A percentile compares a stretch with the other conserved stretches of the same genome.
Evolutionary conservation across 352 stramenopile genomes (phyloP).

Genomic region (Detonula confervacea): DNA sequence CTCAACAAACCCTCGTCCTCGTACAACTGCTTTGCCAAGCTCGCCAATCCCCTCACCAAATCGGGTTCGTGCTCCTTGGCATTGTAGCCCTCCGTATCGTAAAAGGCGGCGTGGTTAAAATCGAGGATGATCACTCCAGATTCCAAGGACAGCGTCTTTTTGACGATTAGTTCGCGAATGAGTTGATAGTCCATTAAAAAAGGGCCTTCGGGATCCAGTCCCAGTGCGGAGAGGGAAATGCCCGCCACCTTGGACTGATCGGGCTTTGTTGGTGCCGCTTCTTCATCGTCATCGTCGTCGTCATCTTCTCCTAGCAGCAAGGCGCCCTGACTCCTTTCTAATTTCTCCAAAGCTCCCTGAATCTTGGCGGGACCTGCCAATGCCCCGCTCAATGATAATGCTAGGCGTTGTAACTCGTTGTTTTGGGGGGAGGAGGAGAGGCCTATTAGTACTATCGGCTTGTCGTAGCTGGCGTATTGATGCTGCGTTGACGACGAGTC

Average conservation of each 20-base stretch:
- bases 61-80: conserved; percentile 38
- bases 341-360: conserved; percentile 18
- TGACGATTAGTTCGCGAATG: conserved; percentile 41
- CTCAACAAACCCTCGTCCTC: conserved; percentile 58
- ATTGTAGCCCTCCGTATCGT: conserved; percentile 23
- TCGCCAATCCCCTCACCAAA: conserved; percentile 33
- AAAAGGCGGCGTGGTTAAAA: conserved; percentile 58
- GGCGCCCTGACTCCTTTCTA: conserved; percentile 45
- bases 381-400: conserved; percentile 55
- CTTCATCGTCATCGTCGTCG: conserved; percentile 18
- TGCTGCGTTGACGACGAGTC: too few species aligned
- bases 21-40: conserved; percentile 65
- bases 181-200: conserved; percentile 51
- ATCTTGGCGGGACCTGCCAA: conserved; percentile 24
- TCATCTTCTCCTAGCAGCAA: conserved; percentile 36
- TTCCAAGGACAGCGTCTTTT: conserved; percentile 35
- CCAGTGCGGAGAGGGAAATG: conserved; percentile 49
- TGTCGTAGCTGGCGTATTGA: conserved; percentile 61
- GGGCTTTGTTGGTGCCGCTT: neutral
- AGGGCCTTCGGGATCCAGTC: conserved; percentile 46
- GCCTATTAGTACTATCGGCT: conserved; percentile 80
- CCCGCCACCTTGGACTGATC: conserved; percentile 11
- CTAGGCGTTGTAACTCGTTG: conserved; percentile 74
- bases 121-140: conserved; percentile 73
- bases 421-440: conserved; percentile 45